Evolutionary conservation across 2,329 filamentous ascomycete genomes (phyloP).

Genomic region (Hymenoscyphus scutula): DNA sequence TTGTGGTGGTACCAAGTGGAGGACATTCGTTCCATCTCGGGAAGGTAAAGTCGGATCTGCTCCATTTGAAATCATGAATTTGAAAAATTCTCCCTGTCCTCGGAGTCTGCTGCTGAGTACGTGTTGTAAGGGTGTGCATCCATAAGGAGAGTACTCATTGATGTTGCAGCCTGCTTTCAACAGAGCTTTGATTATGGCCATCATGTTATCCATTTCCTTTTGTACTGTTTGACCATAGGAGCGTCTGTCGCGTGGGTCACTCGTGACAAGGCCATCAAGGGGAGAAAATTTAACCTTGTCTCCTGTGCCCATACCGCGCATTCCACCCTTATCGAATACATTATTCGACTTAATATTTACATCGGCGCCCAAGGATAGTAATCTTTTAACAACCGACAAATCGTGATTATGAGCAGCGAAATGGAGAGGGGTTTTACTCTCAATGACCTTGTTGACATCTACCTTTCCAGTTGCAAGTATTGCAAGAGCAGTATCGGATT

Average conservation of each 20-base stretch:
- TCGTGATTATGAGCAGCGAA: conserved; percentile 17
- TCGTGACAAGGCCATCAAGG: no score
- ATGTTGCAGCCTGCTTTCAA: conserved; percentile 14
- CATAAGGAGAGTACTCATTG: conserved; percentile 7
- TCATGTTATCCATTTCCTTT: neutral
- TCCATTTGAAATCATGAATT: conserved; percentile 19
- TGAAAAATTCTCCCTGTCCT: conserved; percentile 2
- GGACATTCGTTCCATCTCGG: conserved; percentile 8
- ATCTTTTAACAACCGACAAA: neutral
- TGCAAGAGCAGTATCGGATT: neutral
- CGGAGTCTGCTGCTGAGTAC: neutral
- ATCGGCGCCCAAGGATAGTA: conserved; percentile 14
- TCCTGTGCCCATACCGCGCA: neutral
- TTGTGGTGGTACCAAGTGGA: conserved; percentile 5
- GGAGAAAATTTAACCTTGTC: neutral
- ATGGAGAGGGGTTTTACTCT: conserved; percentile 26
- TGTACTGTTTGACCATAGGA: neutral
- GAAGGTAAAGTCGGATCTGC: conserved; percentile 26
- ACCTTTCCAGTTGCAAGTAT: conserved; percentile 1
- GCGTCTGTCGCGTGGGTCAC: no score
- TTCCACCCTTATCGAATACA: neutral
- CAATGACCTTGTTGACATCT: neutral
- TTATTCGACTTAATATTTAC: neutral
- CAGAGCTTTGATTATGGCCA: conserved; percentile 7
- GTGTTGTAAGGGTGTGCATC: conserved; percentile 6